A percentile compares a stretch with the other conserved stretches of the same genome.
phyloP scores from a whole-genome alignment of 306 rosid genomes.

The Quercus agrifolia region DNA sequence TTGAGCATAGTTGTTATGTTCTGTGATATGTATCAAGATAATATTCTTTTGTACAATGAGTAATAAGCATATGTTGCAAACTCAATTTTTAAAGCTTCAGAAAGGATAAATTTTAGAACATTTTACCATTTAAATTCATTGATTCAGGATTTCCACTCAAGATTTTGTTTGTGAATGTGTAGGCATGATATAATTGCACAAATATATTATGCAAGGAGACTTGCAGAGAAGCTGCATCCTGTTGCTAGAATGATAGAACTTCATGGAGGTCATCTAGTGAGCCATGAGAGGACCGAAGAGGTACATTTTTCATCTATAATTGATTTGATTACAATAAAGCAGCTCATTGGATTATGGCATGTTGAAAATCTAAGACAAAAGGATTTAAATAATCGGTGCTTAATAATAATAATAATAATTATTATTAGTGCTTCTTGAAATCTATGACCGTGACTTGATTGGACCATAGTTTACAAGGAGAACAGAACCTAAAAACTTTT shows the following conservation, averaged over 20 bases:
- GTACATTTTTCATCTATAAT: constrained; percentile 26
- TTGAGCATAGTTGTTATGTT: constrained; percentile 6
- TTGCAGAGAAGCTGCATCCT: constrained; percentile 70
- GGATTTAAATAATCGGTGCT: not conserved
- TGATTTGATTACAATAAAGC: not conserved
- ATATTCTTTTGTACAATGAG: not conserved
- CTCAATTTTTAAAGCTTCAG: not conserved
- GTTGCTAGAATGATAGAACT: constrained; percentile 91
- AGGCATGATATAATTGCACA: constrained; percentile 86
- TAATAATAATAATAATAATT: too few relatives aligned
- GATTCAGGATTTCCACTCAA: constrained; percentile 9
- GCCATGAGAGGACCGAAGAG: constrained; percentile 89
- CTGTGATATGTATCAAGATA: not conserved
- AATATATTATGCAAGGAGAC: constrained; percentile 57
- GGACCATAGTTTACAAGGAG: constrained; percentile 5
- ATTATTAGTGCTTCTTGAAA: not conserved
- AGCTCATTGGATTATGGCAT: not conserved
- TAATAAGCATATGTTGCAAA: not conserved
- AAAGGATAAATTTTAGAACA: not conserved
- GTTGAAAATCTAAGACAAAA: not conserved
- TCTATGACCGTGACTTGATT: not conserved
- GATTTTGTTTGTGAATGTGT: constrained; percentile 14
- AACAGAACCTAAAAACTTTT: constrained; percentile 7
- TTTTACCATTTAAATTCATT: not conserved
- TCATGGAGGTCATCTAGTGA: constrained; percentile 91